These are phyloP conservation scores for Geotrichum candidum DNA, from an alignment of 1,139 yeast species.

Conservation along the genomic window DNA sequence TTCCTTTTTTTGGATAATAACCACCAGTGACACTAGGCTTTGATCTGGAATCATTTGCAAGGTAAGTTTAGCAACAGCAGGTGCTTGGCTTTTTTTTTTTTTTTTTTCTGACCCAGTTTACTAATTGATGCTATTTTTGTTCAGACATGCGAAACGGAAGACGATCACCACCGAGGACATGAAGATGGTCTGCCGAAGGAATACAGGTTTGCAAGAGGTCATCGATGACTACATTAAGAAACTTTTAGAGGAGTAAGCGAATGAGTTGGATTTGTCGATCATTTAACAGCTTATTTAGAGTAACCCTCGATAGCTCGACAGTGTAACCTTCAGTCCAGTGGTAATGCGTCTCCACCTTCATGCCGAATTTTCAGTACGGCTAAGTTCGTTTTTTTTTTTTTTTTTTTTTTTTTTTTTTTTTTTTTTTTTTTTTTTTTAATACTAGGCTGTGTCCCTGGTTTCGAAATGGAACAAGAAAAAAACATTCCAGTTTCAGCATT, in stretches of 20 bases:
- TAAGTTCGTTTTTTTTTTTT: no score
- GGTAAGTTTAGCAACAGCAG: conserved; percentile 16
- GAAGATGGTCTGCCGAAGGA: conserved; percentile 32
- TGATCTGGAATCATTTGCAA: conserved; percentile 30
- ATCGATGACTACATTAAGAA: conserved; percentile 23
- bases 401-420: no score
- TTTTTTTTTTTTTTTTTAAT: no score
- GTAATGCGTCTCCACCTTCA: no score
- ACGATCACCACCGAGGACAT: conserved; percentile 29
- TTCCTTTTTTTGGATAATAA: neutral
- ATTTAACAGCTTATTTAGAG: neutral
- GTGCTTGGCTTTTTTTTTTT: neutral
- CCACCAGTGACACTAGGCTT: conserved; percentile 24
- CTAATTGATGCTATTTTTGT: neutral
- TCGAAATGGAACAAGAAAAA: no score
- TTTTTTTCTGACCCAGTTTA: neutral
- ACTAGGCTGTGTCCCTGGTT: no score
- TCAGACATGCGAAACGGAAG: conserved; percentile 31
- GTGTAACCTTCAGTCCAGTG: no score
- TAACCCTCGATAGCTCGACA: neutral
- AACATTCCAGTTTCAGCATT: no score
- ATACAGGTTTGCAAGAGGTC: conserved; percentile 28
- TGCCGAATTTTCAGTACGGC: no score
- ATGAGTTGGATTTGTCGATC: neutral
- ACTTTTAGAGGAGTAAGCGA: neutral